Evolutionary conservation across 805 yeast genomes (phyloP).

Genomic region (Cyberlindnera petersonii): DNA sequence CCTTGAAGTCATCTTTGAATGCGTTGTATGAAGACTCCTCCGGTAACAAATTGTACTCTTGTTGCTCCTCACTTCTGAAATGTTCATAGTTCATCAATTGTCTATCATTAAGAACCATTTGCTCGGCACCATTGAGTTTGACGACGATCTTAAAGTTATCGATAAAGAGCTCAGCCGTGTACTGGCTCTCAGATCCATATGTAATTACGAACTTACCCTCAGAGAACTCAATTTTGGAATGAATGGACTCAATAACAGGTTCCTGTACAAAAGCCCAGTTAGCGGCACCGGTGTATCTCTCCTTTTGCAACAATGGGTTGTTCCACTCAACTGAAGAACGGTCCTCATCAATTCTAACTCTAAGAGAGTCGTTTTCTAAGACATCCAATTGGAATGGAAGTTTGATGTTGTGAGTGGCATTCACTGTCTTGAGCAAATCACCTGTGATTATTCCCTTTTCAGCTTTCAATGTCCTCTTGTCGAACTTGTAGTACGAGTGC

Average conservation of each 20-base stretch:
- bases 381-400: conserved; percentile 58
- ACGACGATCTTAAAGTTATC: conserved; percentile 51
- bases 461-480: conserved; percentile 31
- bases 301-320: conserved; percentile 32
- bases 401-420: conserved; percentile 35
- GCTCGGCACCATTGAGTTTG: conserved; percentile 39
- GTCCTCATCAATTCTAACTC: conserved; percentile 66
- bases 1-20: conserved; percentile 69
- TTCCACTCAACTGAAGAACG: conserved; percentile 28
- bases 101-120: conserved; percentile 63
- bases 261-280: conserved; percentile 49
- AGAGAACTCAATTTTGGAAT: conserved; percentile 17
- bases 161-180: conserved; percentile 40
- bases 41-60: conserved; percentile 40
- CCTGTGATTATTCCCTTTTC: conserved; percentile 40
- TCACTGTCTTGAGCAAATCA: conserved; percentile 41
- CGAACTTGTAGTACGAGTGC: conserved; percentile 40
- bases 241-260: conserved; percentile 20
- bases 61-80: conserved; percentile 47
- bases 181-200: conserved; percentile 40
- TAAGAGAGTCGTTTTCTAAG: conserved; percentile 52
- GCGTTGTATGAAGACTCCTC: conserved; percentile 63
- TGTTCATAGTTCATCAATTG: conserved; percentile 82
- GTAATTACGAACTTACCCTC: conserved; percentile 20
- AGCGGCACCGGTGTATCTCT: conserved; percentile 58